Base-by-base conservation (phyloP, 2,329 filamentous ascomycete species). In the Xylariaceae sp. region DNA sequence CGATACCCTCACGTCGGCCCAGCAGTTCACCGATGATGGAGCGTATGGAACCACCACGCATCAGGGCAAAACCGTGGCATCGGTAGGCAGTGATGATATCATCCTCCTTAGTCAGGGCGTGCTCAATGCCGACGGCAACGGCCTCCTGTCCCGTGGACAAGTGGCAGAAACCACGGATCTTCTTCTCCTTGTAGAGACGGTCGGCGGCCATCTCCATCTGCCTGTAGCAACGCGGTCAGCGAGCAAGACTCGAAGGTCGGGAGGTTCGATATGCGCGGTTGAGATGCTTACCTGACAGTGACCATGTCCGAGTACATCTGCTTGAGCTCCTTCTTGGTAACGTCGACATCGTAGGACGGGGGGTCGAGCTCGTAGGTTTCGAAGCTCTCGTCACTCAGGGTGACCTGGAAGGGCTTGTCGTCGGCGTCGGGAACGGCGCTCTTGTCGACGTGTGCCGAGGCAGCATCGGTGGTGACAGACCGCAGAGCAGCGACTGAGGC, bases 131-230 rank as follows among this genome's bases (percentile, higher is more conserved):
- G 63, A 91, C 86, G 52, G 94, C 90, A 60, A 99, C 94, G 59
- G 94, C 94, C 81, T 99, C 94, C 76, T 99, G 94, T 57, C 94
- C 94, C 52, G 88, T 95, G 52, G 94, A 97, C 74, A 99, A 76
- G 77, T 99, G 94, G 78, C 94, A 99, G 87, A 99, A 99, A 77
- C 94, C 94, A 66, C 94, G 89, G 66, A 99, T 97, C 83, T 99
- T 97, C 87, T 99, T 99, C 81, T 97, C 94, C 81, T 99, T 99
- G 89, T 99, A 99, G 67, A 99, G 80, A 70, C 92, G 85, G 71
- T 99, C 94, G 76, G 94, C 90, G 61, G 92, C 91, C 92, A 99
- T 96, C 77, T 99, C 94, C 94, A 99, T 96, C 73, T 95, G 94
- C 76, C 91, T 96, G 64, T 48, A 56, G 39, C 17, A 31, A 33